Evolutionary conservation across 352 stramenopile species (phyloP).

Genomic region (Pelagophyceae sp.): DNA sequence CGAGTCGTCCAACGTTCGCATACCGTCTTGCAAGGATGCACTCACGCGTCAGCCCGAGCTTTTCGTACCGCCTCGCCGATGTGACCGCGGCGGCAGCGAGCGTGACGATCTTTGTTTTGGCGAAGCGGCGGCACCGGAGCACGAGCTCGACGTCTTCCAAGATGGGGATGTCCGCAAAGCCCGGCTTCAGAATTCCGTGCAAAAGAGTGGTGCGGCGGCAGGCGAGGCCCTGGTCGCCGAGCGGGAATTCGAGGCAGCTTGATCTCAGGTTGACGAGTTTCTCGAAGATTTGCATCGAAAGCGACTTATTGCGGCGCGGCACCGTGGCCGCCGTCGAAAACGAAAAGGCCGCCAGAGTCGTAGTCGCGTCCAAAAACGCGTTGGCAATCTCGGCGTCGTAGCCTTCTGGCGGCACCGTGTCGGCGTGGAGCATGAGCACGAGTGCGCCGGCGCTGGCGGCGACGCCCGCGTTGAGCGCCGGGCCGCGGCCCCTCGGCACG

Average conservation of each 20-base stretch:
- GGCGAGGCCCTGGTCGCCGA: not conserved
- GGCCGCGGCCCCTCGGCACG: too few species aligned
- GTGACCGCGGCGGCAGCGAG: not conserved
- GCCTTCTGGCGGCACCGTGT: not conserved
- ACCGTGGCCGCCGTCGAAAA: not conserved
- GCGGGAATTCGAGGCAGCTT: not conserved
- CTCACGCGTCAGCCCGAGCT: too few species aligned
- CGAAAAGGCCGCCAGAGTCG: not conserved
- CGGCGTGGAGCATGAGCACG: constrained; percentile 8
- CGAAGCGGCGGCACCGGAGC: not conserved
- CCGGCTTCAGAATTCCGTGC: not conserved
- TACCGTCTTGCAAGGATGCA: too few species aligned
- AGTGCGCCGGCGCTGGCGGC: not conserved
- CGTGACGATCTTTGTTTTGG: not conserved
- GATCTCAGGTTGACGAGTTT: not conserved
- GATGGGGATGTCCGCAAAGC: not conserved
- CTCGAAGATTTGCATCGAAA: not conserved
- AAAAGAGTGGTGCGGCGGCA: not conserved
- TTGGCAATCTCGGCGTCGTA: not conserved
- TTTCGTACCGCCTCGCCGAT: not conserved
- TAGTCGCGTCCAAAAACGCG: not conserved
- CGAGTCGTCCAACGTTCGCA: too few species aligned
- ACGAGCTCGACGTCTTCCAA: constrained; percentile 6
- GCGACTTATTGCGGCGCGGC: too few species aligned
- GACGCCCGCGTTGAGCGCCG: not conserved